These are phyloP conservation scores for Guyanaporus albipodus DNA, from an alignment of 768 basidiomycete genomes.

Conservation along the genomic window DNA sequence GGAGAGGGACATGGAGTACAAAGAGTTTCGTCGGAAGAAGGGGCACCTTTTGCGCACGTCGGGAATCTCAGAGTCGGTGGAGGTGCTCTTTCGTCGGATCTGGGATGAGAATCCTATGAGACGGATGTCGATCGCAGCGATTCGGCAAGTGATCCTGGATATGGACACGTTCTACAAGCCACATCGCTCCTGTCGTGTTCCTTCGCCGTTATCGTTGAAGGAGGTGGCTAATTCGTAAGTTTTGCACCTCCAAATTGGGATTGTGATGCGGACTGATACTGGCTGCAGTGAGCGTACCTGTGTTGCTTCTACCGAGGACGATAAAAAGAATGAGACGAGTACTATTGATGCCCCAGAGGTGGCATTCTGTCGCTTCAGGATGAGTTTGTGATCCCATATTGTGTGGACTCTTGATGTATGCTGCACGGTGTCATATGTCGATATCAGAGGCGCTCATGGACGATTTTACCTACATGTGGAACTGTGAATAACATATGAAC, in stretches of 20 bases:
- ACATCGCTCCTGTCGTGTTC: not conserved
- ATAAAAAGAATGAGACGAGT: not conserved
- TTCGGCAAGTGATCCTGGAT: slow-evolving; percentile 10
- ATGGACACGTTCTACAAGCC: slow-evolving; percentile 15
- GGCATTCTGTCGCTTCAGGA: too few species aligned
- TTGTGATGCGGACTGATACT: not conserved
- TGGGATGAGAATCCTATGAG: slow-evolving; percentile 12
- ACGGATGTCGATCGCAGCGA: slow-evolving; percentile 17
- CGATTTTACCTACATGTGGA: too few species aligned
- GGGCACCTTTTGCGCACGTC: slow-evolving; percentile 1
- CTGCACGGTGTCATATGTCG: too few species aligned
- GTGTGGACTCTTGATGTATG: too few species aligned
- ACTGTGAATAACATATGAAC: too few species aligned
- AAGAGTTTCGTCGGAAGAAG: not conserved
- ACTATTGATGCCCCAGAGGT: not conserved
- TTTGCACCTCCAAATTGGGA: too few species aligned
- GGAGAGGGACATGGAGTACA: not conserved
- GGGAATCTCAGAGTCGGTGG: slow-evolving; percentile 11
- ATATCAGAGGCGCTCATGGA: too few species aligned
- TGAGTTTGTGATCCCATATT: too few species aligned
- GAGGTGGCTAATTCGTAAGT: slow-evolving; percentile 15
- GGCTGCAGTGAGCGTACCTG: slow-evolving; percentile 10
- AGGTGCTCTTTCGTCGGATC: slow-evolving; percentile 7
- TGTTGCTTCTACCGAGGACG: not conserved
- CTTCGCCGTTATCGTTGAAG: not conserved